Evolutionary conservation across 2,329 filamentous ascomycete genomes (phyloP), one percentile per base, ranked within the genome.

Genomic region (Fulvia fulva): DNA sequence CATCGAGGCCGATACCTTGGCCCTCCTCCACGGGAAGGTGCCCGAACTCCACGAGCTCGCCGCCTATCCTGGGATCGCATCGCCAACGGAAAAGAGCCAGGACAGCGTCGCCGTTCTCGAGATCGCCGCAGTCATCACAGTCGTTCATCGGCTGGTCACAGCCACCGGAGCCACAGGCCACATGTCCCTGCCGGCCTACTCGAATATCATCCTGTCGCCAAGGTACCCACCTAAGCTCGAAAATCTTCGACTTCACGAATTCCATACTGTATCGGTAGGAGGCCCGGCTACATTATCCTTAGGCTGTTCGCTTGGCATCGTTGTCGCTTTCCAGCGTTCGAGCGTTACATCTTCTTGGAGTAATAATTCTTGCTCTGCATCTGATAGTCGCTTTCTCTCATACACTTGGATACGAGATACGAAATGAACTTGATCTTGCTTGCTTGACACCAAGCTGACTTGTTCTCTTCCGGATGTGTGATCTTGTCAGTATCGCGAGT

Each of bases 1-100:
- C 61, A 65, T 55, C 57, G 53, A 32, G 63, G 63, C 23, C 49
- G 61, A 44, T 65, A 65, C 53, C 37, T 54, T 30, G 63, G 63
- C 4, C 57, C 60, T 5, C 16, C 23, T 6, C 45, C 54, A 19
- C 47, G 25, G 9, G 55, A 41, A n/a, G 50, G 51, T 30, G 32
- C 11, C 19, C 28, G 51, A 28, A 30, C 23, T n/a, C 51, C 51
- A 16, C 32, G 51, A 28, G 32, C 51, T 16, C 32, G 51, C 34
- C 34, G 51, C 12, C 34, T 43, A 21, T 53, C 51, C 23, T 53
- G 51, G 51, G 51, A 53, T n/a, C 51, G 51, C 7, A 53, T 53
- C 23, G 51, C 51, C 12, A 53, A 53, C 25, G 51, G 32, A 2
- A 21, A 21, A 28, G 47, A 50, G 26, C 51, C 26, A 30, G 30